Evolutionary conservation across 805 yeast species (phyloP).

Genomic region (Metschnikowia proteae): DNA sequence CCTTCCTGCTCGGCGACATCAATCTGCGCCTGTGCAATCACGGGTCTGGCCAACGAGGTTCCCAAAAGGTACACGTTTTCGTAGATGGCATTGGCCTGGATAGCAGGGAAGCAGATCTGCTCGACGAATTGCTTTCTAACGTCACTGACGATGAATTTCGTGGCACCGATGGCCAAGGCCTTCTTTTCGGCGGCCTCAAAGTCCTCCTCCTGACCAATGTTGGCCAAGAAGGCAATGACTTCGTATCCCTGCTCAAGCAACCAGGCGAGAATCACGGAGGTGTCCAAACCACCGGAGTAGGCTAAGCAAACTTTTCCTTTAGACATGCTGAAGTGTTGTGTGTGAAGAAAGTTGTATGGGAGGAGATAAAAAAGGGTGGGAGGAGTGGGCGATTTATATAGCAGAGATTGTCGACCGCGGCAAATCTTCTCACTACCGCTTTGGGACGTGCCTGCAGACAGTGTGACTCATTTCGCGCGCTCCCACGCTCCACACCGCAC

Average conservation of each 20-base stretch:
- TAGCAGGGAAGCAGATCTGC: conserved; percentile 91
- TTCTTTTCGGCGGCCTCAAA: conserved; percentile 95
- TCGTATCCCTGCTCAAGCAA: conserved; percentile 96
- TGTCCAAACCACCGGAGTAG: conserved; percentile 98
- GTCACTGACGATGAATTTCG: conserved; percentile 90
- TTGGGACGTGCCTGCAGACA: conserved; percentile 13
- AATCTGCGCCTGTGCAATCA: conserved; percentile 97
- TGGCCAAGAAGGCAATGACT: conserved; percentile 96
- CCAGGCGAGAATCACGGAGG: conserved; percentile 98
- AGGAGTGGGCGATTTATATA: conserved; percentile 13
- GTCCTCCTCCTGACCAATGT: conserved; percentile 99
- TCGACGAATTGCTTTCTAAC: conserved; percentile 94
- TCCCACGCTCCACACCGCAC: background rate
- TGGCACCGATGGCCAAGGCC: conserved; percentile 95
- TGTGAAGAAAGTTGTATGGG: background rate
- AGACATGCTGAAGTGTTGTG: conserved; percentile 53
- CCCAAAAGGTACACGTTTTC: conserved; percentile 96
- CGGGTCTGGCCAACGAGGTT: conserved; percentile 98
- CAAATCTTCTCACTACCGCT: conserved; percentile 15
- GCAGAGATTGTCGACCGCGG: conserved; percentile 22
- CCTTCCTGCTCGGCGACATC: conserved; percentile 95
- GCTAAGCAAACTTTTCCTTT: conserved; percentile 99
- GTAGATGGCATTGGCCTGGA: conserved; percentile 95
- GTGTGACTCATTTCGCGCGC: conserved; percentile 14
- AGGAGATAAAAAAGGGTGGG: conserved; percentile 7